These are phyloP conservation scores for Trifolium fragiferum DNA, from an alignment of 306 rosid species.

Conservation along the genomic window DNA sequence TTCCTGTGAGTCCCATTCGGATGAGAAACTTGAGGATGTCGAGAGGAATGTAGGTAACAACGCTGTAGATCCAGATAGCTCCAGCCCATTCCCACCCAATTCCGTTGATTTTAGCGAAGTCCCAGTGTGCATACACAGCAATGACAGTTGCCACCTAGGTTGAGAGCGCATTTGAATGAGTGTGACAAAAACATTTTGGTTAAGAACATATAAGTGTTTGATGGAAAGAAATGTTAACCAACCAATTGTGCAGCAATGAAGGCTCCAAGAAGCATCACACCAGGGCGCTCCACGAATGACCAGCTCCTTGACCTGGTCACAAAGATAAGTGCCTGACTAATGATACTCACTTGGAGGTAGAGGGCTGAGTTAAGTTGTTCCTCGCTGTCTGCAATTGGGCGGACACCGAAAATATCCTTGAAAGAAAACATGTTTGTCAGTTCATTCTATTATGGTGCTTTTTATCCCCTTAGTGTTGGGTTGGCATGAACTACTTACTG, in stretches of 20 bases:
- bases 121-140: constrained; percentile 78
- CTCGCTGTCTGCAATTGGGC: constrained; percentile 42
- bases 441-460: not conserved
- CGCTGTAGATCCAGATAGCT: constrained; percentile 71
- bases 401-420: constrained; percentile 58
- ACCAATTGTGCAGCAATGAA: constrained; percentile 80
- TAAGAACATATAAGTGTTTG: not conserved
- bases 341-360: constrained; percentile 89
- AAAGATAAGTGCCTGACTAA: constrained; percentile 87
- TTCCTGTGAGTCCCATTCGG: constrained; percentile 64
- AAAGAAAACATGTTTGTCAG: not conserved
- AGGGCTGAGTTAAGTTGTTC: constrained; percentile 76
- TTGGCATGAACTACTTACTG: constrained; percentile 47
- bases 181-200: not conserved
- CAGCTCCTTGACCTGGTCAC: constrained; percentile 88
- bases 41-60: constrained; percentile 79
- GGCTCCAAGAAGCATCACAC: constrained; percentile 59
- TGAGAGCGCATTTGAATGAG: not conserved
- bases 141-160: constrained; percentile 68
- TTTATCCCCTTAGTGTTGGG: not conserved
- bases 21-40: constrained; percentile 74
- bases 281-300: constrained; percentile 80
- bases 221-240: constrained; percentile 27
- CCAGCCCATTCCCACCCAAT: constrained; percentile 94
- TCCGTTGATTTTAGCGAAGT: constrained; percentile 70